Base-by-base conservation (phyloP, 2,329 filamentous ascomycete genomes). In the Sordariomycetes sp. region DNA sequence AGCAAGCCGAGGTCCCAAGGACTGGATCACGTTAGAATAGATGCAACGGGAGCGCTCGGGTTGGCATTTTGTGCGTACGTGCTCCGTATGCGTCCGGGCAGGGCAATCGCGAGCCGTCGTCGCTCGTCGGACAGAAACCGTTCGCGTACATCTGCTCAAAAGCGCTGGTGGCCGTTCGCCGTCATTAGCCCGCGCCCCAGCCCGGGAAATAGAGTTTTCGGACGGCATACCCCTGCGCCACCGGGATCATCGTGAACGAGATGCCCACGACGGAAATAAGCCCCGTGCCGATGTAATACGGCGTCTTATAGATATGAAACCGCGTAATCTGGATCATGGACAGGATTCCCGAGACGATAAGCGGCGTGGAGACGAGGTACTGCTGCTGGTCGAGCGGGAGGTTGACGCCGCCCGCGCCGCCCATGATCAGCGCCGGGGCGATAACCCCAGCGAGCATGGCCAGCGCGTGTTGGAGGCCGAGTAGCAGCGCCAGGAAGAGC, bases 181-280 rank as follows among this genome's bases (percentile, higher is more conserved):
- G 35, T 52, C 28, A 53, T 59, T 37, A 54, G 53, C 20, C 10
- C 25, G 34, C 22, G n/a, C n/a, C 46, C 10, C 35, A 12, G 28
- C 18, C 18, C 35, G 22, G 11, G 14, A 18, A 1, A 24, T 57
- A 24, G n/a, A 50, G 46, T 24, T 22, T 24, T 3, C 20, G 18
- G 22, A 7, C 14, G 12, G 37, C 61, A 57, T 57, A 62, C 61
- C 88, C 87, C 35, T 79, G 80, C 1, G 88, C 87, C 28, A 91
- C 83, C 3, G 87, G 82, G 61, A 92, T 89, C 60, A 88, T 86
- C 53, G 87, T 79, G 67, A 93, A 93, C 0, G 88, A 89, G 18
- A 90, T 87, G 18, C 87, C 88, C 3, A 90, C 87, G 3, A 91
- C 90, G 0, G 87, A 90, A 59, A 94, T 85, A 25, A 94, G 73